Conservation (phyloP, 768 basidiomycete genomes). For the Boletus sensibilis region DNA sequence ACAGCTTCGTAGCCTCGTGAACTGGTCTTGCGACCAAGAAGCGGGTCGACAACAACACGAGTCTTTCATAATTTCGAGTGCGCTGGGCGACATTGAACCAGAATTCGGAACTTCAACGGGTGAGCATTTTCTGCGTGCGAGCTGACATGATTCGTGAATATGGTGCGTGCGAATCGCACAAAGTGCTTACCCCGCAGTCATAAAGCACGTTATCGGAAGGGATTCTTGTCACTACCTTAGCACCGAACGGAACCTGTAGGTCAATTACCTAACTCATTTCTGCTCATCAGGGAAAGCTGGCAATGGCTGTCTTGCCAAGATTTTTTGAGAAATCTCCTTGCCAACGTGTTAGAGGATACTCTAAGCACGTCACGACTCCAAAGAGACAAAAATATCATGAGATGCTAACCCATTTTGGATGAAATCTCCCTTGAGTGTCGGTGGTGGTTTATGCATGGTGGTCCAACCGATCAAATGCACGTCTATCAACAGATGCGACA, state of each 20-base stretch:
- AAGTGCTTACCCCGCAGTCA: conserved; percentile 26
- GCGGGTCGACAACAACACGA: background rate
- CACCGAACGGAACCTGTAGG: conserved; percentile 1
- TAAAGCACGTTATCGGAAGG: conserved; percentile 9
- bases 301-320: conserved; percentile 1
- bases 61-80: background rate
- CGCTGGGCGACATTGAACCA: background rate
- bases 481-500: conserved; percentile 18
- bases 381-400: background rate
- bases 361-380: background rate
- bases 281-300: background rate
- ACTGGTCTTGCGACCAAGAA: conserved; percentile 8
- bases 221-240: background rate
- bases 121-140: background rate
- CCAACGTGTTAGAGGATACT: background rate
- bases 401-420: background rate
- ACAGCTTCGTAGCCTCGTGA: conserved; percentile 17
- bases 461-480: conserved; percentile 11
- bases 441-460: background rate
- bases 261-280: conserved; percentile 3
- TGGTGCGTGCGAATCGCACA: conserved; percentile 16
- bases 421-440: background rate
- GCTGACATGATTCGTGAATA: background rate
- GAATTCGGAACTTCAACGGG: conserved; percentile 4
- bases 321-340: background rate